Base-by-base conservation (phyloP, 257 asterid genomes). In the Hygrophila difformis region DNA sequence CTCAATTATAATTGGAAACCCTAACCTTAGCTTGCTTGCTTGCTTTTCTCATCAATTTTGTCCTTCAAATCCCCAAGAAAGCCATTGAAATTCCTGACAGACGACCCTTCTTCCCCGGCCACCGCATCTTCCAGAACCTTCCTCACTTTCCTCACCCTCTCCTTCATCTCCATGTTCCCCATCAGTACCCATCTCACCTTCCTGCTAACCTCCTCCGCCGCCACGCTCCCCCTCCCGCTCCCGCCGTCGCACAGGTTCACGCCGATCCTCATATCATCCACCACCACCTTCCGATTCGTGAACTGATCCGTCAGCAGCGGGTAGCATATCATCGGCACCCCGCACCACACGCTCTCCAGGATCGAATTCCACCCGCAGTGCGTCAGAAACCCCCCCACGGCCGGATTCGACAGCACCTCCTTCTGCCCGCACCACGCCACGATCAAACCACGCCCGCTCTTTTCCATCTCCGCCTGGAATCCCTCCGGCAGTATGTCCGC, bases 391-490 rank as follows among this genome's bases (percentile, higher is more conserved):
- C 72, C 68, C 34, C 55, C 78, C 11, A 70, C 40, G 0, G 72
- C 60, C 3, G 62, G 72, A 12, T 74, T 71, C 0, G 72, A 55
- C 0, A 74, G 28, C 28, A 70, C 81, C 18, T 52, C 54, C n/a
- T 45, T 52, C 24, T 74, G 78, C 9, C 39, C 9, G 53, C 81
- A 74, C 81, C 81, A 69, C 1, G 62, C 52, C 49, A 74, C 72
- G 6, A 74, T 54, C 50, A 74, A 1, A 0, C 77, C 75, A 5
- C 53, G 49, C 16, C 55, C 48, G 24, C 16, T n/a, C n/a, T n/a
- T n/a, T n/a, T n/a, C 51, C 12, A 61, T 12, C 6, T 21, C 16
- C 0, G 55, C 65, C 17, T 54, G 55, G 1, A 62, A 65, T n/a
- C 67, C 74, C 0, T 5, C 48, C 0, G 77, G 77, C 22, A 69